Evolutionary conservation across 345 rosid species (phyloP).

Genomic region (Linum usitatissimum): DNA sequence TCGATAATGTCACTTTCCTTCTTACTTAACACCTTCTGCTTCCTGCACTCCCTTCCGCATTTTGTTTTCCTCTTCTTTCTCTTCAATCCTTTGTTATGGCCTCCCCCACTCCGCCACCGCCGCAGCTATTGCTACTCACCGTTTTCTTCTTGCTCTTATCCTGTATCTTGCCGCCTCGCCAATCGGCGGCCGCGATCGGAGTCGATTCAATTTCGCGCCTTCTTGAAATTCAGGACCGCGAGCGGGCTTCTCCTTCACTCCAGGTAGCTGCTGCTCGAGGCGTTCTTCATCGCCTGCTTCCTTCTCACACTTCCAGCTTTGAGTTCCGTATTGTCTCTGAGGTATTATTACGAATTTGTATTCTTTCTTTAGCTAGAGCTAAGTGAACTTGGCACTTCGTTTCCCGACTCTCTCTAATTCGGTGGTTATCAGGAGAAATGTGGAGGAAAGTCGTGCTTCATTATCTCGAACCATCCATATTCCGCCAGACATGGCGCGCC

Average conservation of each 20-base stretch:
- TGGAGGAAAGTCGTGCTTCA: constrained; percentile 40
- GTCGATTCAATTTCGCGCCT: constrained; percentile 45
- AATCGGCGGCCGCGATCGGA: constrained; percentile 47
- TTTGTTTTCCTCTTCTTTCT: constrained; percentile 2
- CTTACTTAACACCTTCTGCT: not conserved
- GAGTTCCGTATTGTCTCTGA: constrained; percentile 42
- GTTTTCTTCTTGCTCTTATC: not conserved
- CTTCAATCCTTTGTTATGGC: constrained; percentile 5
- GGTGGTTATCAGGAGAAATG: constrained; percentile 32
- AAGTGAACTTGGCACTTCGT: not conserved
- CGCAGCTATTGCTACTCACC: not conserved
- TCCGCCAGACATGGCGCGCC: constrained; percentile 18
- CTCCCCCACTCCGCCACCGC: not conserved
- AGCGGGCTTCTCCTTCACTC: constrained; percentile 47
- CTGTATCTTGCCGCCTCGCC: constrained; percentile 11
- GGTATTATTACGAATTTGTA: constrained; percentile 14
- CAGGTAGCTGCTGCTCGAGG: constrained; percentile 47
- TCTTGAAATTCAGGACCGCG: constrained; percentile 51
- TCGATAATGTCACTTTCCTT: not conserved
- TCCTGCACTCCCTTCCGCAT: constrained; percentile 12
- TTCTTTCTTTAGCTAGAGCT: not conserved
- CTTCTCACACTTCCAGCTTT: constrained; percentile 42
- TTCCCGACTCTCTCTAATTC: not conserved
- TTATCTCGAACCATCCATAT: constrained; percentile 31
- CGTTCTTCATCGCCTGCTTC: constrained; percentile 49